phyloP scores from a whole-genome alignment of 306 rosid species.

The Prunus mume region DNA sequence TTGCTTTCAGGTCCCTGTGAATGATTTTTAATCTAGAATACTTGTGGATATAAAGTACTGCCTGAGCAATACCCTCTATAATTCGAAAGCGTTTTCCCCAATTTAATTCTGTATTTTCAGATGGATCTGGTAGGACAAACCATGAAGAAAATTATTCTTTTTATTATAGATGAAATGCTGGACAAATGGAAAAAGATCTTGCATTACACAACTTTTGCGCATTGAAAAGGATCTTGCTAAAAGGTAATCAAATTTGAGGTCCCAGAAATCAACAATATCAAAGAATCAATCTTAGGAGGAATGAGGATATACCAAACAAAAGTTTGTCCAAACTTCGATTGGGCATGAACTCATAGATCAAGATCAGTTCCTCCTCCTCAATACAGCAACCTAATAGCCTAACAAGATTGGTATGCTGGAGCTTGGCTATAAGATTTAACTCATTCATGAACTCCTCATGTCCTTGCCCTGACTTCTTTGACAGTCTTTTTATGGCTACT shows the following conservation, averaged over 20 bases:
- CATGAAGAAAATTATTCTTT: no score
- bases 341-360: neutral
- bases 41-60: no score
- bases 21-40: no score
- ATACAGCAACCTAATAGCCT: no score
- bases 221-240: neutral
- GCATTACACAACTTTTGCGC: neutral
- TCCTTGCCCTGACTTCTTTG: no score
- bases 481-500: no score
- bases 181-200: no score
- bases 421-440: no score
- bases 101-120: neutral
- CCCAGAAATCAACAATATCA: neutral
- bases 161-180: no score
- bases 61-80: no score
- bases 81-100: slow-evolving; percentile 26
- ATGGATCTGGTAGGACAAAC: slow-evolving; percentile 7
- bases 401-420: no score
- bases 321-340: neutral
- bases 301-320: neutral
- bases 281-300: neutral
- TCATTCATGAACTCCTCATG: no score
- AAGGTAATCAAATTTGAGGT: neutral
- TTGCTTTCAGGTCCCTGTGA: slow-evolving; percentile 13
- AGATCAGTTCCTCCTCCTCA: neutral